phyloP scores from a whole-genome alignment of 495 filamentous ascomycete species.

The Cenococcum geophilum region DNA sequence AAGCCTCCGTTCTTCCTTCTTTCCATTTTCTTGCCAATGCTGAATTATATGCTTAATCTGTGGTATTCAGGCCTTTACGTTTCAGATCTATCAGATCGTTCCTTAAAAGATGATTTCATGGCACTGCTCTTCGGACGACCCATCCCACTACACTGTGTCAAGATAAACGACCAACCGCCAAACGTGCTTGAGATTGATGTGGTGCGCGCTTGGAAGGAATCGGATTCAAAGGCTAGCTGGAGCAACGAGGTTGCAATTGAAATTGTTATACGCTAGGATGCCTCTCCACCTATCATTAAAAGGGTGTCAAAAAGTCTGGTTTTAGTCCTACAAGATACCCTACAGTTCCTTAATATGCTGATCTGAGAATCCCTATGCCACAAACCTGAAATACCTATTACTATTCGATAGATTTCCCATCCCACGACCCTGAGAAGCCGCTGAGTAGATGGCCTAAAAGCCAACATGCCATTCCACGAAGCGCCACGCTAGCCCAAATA shows the following conservation, averaged over 20 bases:
- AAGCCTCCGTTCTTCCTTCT: constrained; percentile 7
- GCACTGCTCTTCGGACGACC: constrained; percentile 64
- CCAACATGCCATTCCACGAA: no score
- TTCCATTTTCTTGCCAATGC: neutral
- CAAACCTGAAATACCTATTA: no score
- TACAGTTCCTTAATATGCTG: no score
- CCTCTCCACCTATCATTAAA: no score
- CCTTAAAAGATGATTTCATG: constrained; percentile 64
- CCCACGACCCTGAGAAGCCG: no score
- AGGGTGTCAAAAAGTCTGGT: no score
- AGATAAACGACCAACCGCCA: constrained; percentile 46
- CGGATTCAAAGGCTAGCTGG: constrained; percentile 68
- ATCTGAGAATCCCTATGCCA: no score
- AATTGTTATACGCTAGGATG: constrained; percentile 45
- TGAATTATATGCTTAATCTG: neutral
- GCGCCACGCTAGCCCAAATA: no score
- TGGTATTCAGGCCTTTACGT: constrained; percentile 56
- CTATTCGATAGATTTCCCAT: no score
- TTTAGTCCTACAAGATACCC: no score
- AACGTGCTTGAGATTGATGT: constrained; percentile 74
- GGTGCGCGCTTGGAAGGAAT: constrained; percentile 68
- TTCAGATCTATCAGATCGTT: constrained; percentile 54
- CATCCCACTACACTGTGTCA: constrained; percentile 61
- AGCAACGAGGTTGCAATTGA: constrained; percentile 76
- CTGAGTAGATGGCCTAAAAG: no score